These are phyloP conservation scores for Urochloa ruziziensis DNA, from an alignment of 176 grass and related monocot species.

Conservation along the genomic window DNA sequence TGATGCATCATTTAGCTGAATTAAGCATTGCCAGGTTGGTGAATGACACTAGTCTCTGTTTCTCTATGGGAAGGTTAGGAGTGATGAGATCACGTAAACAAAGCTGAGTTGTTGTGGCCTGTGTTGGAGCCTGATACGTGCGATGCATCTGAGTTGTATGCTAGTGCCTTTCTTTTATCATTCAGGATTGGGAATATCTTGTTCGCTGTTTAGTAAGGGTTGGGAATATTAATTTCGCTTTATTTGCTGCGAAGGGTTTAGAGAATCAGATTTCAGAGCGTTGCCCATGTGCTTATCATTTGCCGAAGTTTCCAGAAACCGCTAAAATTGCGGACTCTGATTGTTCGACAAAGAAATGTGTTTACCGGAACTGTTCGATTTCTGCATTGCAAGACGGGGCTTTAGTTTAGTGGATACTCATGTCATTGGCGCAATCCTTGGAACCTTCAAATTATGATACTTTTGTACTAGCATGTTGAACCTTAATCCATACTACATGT, in stretches of 20 bases:
- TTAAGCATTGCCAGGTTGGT: not conserved
- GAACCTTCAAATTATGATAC: too few species aligned
- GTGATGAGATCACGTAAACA: not conserved
- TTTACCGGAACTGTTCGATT: too few species aligned
- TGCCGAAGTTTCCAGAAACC: not conserved
- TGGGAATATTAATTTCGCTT: not conserved
- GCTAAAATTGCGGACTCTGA: not conserved
- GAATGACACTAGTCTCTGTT: not conserved
- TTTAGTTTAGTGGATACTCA: too few species aligned
- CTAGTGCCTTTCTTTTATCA: not conserved
- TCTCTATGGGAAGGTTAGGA: not conserved
- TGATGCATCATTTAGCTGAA: conserved; percentile 22
- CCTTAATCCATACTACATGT: not conserved
- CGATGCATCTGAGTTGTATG: conserved; percentile 16
- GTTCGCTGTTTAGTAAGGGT: not conserved
- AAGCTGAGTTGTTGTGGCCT: not conserved
- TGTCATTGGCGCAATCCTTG: not conserved
- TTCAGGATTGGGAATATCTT: not conserved
- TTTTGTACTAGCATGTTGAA: not conserved
- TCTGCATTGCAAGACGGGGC: too few species aligned
- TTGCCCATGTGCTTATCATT: conserved; percentile 14
- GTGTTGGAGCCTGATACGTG: conserved; percentile 2
- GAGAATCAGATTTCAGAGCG: not conserved
- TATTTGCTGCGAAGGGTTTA: not conserved
- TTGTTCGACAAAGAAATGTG: not conserved